Conservation (phyloP, 805 yeast genomes). For the Zygoascus tannicola region DNA sequence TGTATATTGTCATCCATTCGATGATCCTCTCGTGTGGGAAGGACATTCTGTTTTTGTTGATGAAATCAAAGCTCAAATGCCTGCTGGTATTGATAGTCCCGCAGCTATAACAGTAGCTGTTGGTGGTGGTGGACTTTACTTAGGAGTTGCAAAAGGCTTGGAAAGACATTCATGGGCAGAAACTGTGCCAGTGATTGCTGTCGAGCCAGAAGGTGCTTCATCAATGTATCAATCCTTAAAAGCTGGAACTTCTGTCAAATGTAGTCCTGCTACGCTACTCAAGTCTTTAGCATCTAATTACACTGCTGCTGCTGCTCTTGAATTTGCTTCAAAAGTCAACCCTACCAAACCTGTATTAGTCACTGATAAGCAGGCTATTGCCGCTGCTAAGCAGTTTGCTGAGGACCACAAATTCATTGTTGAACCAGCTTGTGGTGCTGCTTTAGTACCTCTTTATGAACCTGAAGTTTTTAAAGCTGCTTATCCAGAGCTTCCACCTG, state of each 20-base stretch:
- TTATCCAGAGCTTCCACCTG: conserved; percentile 10
- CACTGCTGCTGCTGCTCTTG: conserved; percentile 39
- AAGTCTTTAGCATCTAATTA: conserved; percentile 51
- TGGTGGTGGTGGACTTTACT: conserved; percentile 88
- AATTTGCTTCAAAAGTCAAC: conserved; percentile 30
- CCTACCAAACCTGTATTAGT: conserved; percentile 35
- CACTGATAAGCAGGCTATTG: conserved; percentile 45
- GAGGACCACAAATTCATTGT: conserved; percentile 40
- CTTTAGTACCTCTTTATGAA: conserved; percentile 32
- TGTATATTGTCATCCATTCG: conserved; percentile 84
- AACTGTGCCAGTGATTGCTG: conserved; percentile 33
- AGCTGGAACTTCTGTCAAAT: conserved; percentile 31
- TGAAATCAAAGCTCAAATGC: conserved; percentile 71
- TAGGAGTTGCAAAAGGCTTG: conserved; percentile 75
- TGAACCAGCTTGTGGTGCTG: conserved; percentile 68
- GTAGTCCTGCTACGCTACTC: conserved; percentile 35
- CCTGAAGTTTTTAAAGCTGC: conserved; percentile 6
- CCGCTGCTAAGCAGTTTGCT: conserved; percentile 39
- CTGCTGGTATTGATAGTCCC: conserved; percentile 32
- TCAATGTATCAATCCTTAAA: conserved; percentile 40
- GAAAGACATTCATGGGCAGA: conserved; percentile 40
- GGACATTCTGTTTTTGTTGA: conserved; percentile 92
- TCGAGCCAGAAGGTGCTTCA: conserved; percentile 58
- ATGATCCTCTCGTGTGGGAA: conserved; percentile 84
- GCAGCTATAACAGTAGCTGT: conserved; percentile 81